A percentile compares a stretch with the other conserved stretches of the same genome.
Conservation (phyloP, 116 monocot species). For the Zostera marina region DNA sequence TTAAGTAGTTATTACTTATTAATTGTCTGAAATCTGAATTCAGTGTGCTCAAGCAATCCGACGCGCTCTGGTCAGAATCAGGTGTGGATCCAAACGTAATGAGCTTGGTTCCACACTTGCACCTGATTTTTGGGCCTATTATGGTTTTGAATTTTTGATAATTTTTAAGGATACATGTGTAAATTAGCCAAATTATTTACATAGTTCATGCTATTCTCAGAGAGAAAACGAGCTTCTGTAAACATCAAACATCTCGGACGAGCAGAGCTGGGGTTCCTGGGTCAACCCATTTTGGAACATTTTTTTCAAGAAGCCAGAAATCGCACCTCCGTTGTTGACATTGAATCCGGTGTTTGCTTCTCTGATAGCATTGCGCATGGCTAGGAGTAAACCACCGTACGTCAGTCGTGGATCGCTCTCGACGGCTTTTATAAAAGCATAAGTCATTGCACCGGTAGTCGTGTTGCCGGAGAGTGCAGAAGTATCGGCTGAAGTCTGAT, state of each 20-base stretch:
- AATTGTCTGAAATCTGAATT: no score
- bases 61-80: no score
- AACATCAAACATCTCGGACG: constrained; percentile 49
- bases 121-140: no score
- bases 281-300: constrained; percentile 33
- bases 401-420: constrained; percentile 45
- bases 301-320: constrained; percentile 37
- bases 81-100: no score
- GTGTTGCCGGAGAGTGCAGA: constrained; percentile 29
- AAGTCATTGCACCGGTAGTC: constrained; percentile 80
- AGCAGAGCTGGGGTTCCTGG: constrained; percentile 82
- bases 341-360: constrained; percentile 13
- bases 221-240: constrained; percentile 39
- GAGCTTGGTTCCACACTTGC: no score
- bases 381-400: constrained; percentile 49
- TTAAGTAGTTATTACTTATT: no score
- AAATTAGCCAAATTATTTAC: no score
- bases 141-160: no score
- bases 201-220: constrained; percentile 6
- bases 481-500: constrained; percentile 76
- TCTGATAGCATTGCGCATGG: constrained; percentile 57
- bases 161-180: no score
- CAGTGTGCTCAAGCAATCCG: no score
- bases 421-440: constrained; percentile 72
- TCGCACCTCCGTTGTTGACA: constrained; percentile 32